These are phyloP conservation scores for Phytophthora megakarya DNA, from an alignment of 352 stramenopile genomes.

Conservation along the genomic window DNA sequence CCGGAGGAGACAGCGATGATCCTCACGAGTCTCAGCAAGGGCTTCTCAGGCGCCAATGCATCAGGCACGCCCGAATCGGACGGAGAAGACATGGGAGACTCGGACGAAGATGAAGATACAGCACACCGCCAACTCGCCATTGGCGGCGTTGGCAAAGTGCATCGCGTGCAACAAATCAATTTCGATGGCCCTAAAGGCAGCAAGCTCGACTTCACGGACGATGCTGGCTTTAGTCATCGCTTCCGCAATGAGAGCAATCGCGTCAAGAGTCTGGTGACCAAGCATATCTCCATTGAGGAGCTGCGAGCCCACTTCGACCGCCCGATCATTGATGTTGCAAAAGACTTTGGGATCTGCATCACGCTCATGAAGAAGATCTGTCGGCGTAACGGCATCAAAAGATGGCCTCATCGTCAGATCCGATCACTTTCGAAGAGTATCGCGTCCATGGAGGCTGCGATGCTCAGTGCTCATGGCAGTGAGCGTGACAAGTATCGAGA, in stretches of 20 bases:
- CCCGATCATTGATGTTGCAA: slow-evolving; percentile 89
- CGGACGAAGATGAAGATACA: slow-evolving; percentile 45
- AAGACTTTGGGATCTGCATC: slow-evolving; percentile 91
- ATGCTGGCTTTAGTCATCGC: slow-evolving; percentile 72
- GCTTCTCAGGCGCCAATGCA: slow-evolving; percentile 33
- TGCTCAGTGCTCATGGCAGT: slow-evolving; percentile 79
- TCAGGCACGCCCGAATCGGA: slow-evolving; percentile 37
- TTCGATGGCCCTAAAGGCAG: slow-evolving; percentile 72
- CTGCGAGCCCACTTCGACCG: slow-evolving; percentile 85
- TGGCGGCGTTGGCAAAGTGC: slow-evolving; percentile 36
- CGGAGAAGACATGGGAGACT: slow-evolving; percentile 58
- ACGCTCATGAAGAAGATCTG: slow-evolving; percentile 92
- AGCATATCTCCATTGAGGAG: slow-evolving; percentile 89
- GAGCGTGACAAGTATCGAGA: slow-evolving; percentile 87
- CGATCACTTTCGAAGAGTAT: slow-evolving; percentile 89
- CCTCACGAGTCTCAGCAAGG: slow-evolving; percentile 82
- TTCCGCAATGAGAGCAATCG: slow-evolving; percentile 88
- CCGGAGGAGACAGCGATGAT: slow-evolving; percentile 89
- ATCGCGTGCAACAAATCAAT: slow-evolving; percentile 73
- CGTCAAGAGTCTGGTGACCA: slow-evolving; percentile 87
- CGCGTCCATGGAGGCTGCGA: slow-evolving; percentile 85
- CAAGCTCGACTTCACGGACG: slow-evolving; percentile 78
- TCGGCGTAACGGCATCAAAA: slow-evolving; percentile 74
- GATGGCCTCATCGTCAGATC: slow-evolving; percentile 83
- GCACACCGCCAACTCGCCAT: slow-evolving; percentile 23